Conservation (phyloP, 352 stramenopile species). For the Pythium aquatile region DNA sequence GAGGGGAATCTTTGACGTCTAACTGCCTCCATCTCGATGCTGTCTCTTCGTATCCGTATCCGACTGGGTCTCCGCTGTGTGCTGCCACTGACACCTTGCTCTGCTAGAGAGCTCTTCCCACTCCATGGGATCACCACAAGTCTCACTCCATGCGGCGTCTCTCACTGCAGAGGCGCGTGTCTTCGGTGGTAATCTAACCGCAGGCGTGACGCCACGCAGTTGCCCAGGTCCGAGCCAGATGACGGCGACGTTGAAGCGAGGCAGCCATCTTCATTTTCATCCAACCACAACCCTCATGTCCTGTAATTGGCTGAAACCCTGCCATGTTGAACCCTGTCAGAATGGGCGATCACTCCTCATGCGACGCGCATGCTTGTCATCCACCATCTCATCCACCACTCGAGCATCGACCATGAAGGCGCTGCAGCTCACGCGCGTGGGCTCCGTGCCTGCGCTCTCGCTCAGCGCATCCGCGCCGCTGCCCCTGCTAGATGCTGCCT, state of each 20-base stretch:
- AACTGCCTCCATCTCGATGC: neutral
- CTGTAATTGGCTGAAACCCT: neutral
- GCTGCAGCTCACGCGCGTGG: conserved; percentile 7
- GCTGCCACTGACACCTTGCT: neutral
- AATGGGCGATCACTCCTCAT: neutral
- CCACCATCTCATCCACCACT: neutral
- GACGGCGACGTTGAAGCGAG: neutral
- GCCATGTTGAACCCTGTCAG: neutral
- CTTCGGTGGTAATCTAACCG: neutral
- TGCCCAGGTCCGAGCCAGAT: neutral
- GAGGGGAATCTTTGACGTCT: neutral
- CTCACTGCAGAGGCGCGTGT: neutral
- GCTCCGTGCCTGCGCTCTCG: neutral
- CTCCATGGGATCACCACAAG: neutral
- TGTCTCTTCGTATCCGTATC: neutral
- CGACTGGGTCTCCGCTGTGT: neutral
- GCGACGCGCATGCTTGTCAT: neutral
- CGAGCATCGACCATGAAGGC: conserved; percentile 11
- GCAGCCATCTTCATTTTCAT: neutral
- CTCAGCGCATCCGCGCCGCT: neutral
- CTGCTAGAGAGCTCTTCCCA: neutral
- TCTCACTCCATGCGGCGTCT: neutral
- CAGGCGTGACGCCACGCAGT: neutral
- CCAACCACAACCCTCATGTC: neutral
- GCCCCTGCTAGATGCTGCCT: conserved; percentile 1